These are phyloP conservation scores for Neofusicoccum parvum DNA, from an alignment of 2,329 filamentous ascomycete genomes.

Conservation along the genomic window DNA sequence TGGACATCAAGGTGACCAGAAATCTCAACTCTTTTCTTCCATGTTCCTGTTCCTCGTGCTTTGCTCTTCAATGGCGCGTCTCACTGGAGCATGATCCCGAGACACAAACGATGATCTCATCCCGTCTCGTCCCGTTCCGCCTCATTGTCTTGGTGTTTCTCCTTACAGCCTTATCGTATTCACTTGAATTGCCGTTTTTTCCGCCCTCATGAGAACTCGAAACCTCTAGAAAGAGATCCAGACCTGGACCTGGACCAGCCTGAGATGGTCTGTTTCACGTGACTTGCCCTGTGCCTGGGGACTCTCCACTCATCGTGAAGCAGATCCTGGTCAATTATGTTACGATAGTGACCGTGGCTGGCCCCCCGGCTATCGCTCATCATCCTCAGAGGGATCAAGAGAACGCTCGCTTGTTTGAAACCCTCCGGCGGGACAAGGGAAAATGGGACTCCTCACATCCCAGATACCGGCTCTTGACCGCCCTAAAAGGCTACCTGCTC, in stretches of 20 bases:
- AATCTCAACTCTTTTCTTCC: background rate
- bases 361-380: fast-evolving
- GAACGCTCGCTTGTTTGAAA: conserved; percentile 27
- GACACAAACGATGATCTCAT: background rate
- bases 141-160: background rate
- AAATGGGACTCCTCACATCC: conserved; percentile 27
- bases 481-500: conserved; percentile 27
- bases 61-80: too few species aligned
- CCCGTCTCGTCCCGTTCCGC: background rate
- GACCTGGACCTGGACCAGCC: too few species aligned
- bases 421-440: conserved; percentile 27
- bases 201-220: background rate
- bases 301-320: background rate
- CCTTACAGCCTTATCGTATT: background rate
- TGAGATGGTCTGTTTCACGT: background rate
- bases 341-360: background rate
- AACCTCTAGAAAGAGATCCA: too few species aligned
- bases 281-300: background rate
- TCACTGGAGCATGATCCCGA: too few species aligned
- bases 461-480: conserved; percentile 27
- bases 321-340: background rate
- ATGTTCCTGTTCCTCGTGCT: background rate
- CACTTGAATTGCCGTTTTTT: background rate
- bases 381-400: conserved; percentile 17
- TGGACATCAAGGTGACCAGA: background rate